These are phyloP conservation scores for Fusarium albidum DNA, from an alignment of 2,329 filamentous ascomycete species.

Conservation along the genomic window DNA sequence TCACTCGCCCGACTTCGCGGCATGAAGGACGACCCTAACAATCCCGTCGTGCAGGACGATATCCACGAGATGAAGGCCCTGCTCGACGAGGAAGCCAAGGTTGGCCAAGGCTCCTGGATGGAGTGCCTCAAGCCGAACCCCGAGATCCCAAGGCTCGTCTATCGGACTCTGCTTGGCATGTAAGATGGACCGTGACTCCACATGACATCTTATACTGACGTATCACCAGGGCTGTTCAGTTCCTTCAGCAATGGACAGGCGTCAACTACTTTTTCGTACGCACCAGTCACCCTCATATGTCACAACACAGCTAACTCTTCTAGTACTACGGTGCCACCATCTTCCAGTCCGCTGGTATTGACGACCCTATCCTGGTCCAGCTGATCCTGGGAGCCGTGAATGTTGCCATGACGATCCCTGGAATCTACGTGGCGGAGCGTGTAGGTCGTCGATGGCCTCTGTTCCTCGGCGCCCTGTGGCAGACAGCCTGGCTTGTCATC, in stretches of 20 bases:
- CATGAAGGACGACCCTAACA: conserved; percentile 53
- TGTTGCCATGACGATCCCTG: conserved; percentile 70
- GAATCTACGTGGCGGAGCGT: conserved; percentile 73
- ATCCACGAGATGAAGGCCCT: conserved; percentile 58
- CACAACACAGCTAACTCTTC: background rate
- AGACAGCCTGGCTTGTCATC: conserved; percentile 69
- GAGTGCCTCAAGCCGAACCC: conserved; percentile 66
- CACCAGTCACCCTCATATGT: fast-evolving
- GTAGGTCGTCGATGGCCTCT: conserved; percentile 72
- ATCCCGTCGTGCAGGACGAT: conserved; percentile 57
- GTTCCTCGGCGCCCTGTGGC: conserved; percentile 71
- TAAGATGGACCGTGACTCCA: no score
- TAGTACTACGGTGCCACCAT: conserved; percentile 69
- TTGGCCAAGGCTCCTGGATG: conserved; percentile 58
- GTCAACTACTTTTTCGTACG: conserved; percentile 55
- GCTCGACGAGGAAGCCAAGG: conserved; percentile 52
- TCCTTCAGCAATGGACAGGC: conserved; percentile 72
- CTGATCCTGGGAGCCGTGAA: conserved; percentile 74
- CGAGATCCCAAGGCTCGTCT: conserved; percentile 62
- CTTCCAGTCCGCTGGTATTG: conserved; percentile 70
- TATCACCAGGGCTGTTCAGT: conserved; percentile 56
- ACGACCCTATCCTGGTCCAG: conserved; percentile 70
- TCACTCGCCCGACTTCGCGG: conserved; percentile 61
- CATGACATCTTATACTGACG: no score
- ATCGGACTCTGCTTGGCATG: conserved; percentile 69